Evolutionary conservation across 345 rosid species (phyloP).

Genomic region (Populus davidiana): DNA sequence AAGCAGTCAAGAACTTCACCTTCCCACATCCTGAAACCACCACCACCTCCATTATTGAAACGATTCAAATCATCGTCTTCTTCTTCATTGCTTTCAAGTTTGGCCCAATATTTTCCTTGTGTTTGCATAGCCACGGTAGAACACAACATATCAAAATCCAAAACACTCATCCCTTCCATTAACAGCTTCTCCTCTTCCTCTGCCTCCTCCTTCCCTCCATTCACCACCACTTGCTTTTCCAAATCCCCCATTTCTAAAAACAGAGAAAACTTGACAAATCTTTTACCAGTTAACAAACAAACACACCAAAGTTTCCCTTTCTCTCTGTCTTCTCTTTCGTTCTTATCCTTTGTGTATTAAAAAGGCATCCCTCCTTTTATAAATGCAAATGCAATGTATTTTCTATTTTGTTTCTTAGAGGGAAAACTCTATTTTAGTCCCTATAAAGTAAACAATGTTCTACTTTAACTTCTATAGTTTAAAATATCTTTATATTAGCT

Average conservation of each 20-base stretch:
- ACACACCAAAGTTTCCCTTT: neutral
- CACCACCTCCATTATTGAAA: slow-evolving; percentile 36
- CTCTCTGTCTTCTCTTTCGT: neutral
- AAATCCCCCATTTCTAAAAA: slow-evolving; percentile 18
- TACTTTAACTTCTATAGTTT: too few relatives aligned
- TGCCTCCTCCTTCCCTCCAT: slow-evolving; percentile 15
- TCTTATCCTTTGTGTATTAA: neutral
- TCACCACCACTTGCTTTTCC: slow-evolving; percentile 8
- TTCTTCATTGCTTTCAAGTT: slow-evolving; percentile 29
- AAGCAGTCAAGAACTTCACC: slow-evolving; percentile 76
- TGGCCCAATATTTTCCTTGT: slow-evolving; percentile 73
- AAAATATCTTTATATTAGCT: too few relatives aligned
- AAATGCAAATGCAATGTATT: neutral
- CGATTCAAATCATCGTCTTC: slow-evolving; percentile 28
- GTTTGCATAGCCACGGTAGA: slow-evolving; percentile 89
- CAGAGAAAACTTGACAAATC: neutral
- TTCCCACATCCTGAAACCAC: slow-evolving; percentile 94
- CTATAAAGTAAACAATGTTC: too few relatives aligned
- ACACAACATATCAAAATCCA: slow-evolving; percentile 89
- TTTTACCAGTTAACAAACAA: too few relatives aligned
- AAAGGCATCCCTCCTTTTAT: neutral
- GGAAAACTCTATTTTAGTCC: too few relatives aligned
- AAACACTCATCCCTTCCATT: slow-evolving; percentile 58
- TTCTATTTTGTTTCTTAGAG: too few relatives aligned
- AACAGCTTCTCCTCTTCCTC: slow-evolving; percentile 43